phyloP scores from a whole-genome alignment of 306 rosid genomes.

The Prunus dulcis region DNA sequence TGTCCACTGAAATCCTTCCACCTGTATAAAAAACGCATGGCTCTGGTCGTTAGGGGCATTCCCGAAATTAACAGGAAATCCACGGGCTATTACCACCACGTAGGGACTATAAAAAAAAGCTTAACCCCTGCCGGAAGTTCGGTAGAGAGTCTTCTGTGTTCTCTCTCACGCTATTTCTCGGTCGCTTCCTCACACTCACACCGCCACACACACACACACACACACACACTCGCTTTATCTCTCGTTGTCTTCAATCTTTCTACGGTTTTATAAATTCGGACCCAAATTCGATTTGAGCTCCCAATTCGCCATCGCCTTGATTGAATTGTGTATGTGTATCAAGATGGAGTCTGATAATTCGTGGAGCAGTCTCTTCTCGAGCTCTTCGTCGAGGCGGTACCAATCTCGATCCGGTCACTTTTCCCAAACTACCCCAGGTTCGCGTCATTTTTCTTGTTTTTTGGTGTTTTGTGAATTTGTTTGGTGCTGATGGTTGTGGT shows the following conservation, averaged over 20 bases:
- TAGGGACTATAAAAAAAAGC: neutral
- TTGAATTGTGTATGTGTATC: neutral
- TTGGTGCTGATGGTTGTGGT: neutral
- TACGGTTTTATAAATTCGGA: conserved; percentile 22
- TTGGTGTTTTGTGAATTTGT: neutral
- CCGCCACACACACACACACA: too few species aligned
- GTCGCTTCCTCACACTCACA: conserved; percentile 20
- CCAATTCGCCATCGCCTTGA: neutral
- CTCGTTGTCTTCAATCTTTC: neutral
- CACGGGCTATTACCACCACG: neutral
- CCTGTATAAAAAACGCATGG: neutral
- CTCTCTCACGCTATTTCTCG: conserved; percentile 9
- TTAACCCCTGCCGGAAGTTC: conserved; percentile 12
- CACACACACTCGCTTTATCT: neutral
- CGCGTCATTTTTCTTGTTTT: neutral
- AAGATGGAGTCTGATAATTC: conserved; percentile 62
- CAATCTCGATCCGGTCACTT: conserved; percentile 61
- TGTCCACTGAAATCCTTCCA: conserved; percentile 5
- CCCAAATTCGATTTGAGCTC: neutral
- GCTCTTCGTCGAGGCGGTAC: conserved; percentile 43
- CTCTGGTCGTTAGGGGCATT: conserved; percentile 13
- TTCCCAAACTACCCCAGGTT: neutral
- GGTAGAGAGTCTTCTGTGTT: conserved; percentile 21
- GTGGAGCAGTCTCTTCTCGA: conserved; percentile 50
- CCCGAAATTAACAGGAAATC: neutral